phyloP scores from a whole-genome alignment of 2,329 filamentous ascomycete genomes.

The Albifimbria verrucaria region DNA sequence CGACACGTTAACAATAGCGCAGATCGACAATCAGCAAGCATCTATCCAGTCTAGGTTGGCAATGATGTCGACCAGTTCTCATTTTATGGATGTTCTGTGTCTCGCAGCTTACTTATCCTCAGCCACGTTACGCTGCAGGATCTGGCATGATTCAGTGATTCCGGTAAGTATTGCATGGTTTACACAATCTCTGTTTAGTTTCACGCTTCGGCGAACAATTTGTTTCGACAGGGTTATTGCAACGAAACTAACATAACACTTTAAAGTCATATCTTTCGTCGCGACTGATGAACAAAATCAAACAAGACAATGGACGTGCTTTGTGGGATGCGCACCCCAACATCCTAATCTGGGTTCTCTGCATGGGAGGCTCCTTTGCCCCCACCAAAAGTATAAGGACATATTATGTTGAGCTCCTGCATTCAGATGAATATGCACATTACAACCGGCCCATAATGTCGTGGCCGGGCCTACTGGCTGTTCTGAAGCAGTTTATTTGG shows the following conservation, averaged over 20 bases:
- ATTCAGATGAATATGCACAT: constrained; percentile 11
- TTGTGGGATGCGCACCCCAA: constrained; percentile 29
- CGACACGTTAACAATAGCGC: constrained; percentile 22
- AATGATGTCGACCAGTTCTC: constrained; percentile 15
- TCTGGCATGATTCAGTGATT: constrained; percentile 34
- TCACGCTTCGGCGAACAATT: not conserved
- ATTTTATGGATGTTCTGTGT: constrained; percentile 28
- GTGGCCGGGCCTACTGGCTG: constrained; percentile 25
- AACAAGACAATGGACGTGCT: constrained; percentile 21
- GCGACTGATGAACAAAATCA: constrained; percentile 28
- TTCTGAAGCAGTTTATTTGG: constrained; percentile 35
- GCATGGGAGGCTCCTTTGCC: constrained; percentile 35
- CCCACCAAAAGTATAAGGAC: constrained; percentile 22
- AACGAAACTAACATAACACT: not conserved
- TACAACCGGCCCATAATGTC: constrained; percentile 19
- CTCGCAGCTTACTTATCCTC: constrained; percentile 40
- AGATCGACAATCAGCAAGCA: constrained; percentile 36
- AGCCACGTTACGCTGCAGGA: constrained; percentile 34
- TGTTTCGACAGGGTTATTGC: not conserved
- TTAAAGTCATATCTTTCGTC: constrained; percentile 25
- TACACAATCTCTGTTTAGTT: constrained; percentile 5
- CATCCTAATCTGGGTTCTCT: constrained; percentile 32
- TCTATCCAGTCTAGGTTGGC: constrained; percentile 38
- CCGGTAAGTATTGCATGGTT: constrained; percentile 25
- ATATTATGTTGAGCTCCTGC: constrained; percentile 22